Evolutionary conservation across 192 early-diverging fungal genomes (phyloP).

Genomic region (Umbelopsis sp.): DNA sequence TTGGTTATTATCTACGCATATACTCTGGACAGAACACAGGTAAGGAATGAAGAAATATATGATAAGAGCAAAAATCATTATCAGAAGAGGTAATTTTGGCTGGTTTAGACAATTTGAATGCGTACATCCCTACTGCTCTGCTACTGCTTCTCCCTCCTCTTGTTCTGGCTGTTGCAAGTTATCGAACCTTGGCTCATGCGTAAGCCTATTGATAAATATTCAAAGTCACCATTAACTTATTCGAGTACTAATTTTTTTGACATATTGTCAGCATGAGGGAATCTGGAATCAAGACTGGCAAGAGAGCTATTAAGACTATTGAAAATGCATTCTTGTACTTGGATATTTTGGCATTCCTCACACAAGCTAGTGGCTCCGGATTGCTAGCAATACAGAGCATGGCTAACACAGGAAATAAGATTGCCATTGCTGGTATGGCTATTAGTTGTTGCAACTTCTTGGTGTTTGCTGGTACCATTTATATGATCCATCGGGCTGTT

Average conservation of each 20-base stretch:
- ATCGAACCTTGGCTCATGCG: slow-evolving; percentile 8
- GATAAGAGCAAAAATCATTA: background rate
- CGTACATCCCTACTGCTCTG: slow-evolving; percentile 1
- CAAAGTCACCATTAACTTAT: background rate
- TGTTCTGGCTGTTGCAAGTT: slow-evolving; percentile 15
- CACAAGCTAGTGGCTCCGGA: slow-evolving; percentile 49
- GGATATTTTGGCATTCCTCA: slow-evolving; percentile 44
- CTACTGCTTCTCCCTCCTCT: slow-evolving; percentile 18
- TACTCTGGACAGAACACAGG: slow-evolving; percentile 8
- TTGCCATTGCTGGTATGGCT: slow-evolving; percentile 43
- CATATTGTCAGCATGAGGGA: background rate
- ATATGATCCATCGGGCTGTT: slow-evolving; percentile 30
- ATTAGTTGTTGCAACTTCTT: slow-evolving; percentile 48
- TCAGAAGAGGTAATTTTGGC: background rate
- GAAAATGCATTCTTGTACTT: slow-evolving; percentile 40
- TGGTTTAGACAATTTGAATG: background rate
- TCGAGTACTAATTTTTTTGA: background rate
- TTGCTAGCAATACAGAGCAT: slow-evolving; percentile 32
- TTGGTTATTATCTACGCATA: slow-evolving; percentile 4
- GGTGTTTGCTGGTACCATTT: slow-evolving; percentile 33
- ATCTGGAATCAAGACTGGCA: background rate
- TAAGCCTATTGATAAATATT: background rate
- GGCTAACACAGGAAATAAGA: slow-evolving; percentile 34
- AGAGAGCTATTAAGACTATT: background rate
- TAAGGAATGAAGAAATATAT: background rate